These are phyloP conservation scores for Leishmania tropica DNA, from an alignment of 208 protist genomes.

Conservation along the genomic window DNA sequence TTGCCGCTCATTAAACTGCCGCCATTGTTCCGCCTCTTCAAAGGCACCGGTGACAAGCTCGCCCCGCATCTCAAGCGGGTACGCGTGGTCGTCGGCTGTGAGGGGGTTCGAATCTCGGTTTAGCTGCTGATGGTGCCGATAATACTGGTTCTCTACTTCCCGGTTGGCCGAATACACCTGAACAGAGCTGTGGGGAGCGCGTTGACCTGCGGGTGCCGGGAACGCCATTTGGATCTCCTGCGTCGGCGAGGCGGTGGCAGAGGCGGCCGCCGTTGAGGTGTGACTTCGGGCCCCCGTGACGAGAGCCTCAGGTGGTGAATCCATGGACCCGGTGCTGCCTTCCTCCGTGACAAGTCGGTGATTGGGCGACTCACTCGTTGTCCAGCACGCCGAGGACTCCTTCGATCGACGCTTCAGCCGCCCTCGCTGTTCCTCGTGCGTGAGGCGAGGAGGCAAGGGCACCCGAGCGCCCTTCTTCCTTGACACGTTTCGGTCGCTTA, in stretches of 20 bases:
- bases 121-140: conserved; percentile 1
- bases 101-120: neutral
- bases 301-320: conserved; percentile 17
- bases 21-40: conserved; percentile 42
- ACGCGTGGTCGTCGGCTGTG: neutral
- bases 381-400: conserved; percentile 3
- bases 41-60: neutral
- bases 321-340: conserved; percentile 5
- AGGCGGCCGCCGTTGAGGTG: conserved; percentile 1
- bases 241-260: conserved; percentile 4
- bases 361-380: conserved; percentile 4
- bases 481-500: neutral
- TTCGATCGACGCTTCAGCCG: conserved; percentile 12
- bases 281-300: conserved; percentile 11
- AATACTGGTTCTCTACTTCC: conserved; percentile 10
- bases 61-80: too few species aligned
- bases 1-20: conserved; percentile 62
- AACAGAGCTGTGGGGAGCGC: neutral
- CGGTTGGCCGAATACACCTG: conserved; percentile 9
- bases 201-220: neutral
- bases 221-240: neutral
- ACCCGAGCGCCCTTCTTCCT: conserved; percentile 1
- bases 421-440: neutral
- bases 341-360: conserved; percentile 5
- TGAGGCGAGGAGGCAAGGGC: neutral